Evolutionary conservation across 352 stramenopile genomes (phyloP).

Genomic region (Phytophthora pluvialis): DNA sequence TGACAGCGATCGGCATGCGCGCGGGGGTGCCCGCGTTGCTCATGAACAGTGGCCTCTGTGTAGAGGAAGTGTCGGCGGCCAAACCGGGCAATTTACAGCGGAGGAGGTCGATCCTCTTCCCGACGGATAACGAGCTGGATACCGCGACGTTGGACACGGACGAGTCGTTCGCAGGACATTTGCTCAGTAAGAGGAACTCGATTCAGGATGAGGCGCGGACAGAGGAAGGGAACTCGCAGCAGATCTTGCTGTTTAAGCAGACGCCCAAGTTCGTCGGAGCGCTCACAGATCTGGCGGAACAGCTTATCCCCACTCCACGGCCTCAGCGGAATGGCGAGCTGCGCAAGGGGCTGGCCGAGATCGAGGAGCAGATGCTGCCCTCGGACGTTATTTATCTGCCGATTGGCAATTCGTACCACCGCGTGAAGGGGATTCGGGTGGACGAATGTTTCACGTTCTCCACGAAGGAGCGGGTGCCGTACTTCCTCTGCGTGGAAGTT

Average conservation of each 20-base stretch:
- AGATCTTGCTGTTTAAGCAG: conserved; percentile 71
- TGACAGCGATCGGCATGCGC: conserved; percentile 69
- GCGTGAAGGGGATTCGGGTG: conserved; percentile 72
- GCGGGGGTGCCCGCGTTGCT: conserved; percentile 73
- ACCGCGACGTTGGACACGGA: conserved; percentile 41
- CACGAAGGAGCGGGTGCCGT: conserved; percentile 85
- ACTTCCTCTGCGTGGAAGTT: conserved; percentile 84
- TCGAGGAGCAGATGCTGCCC: conserved; percentile 60
- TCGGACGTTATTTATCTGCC: conserved; percentile 84
- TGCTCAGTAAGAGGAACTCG: conserved; percentile 54
- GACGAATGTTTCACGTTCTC: conserved; percentile 88
- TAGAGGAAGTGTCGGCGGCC: conserved; percentile 61
- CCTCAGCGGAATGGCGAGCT: conserved; percentile 56
- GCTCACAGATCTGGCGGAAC: conserved; percentile 72
- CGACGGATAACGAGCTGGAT: conserved; percentile 62
- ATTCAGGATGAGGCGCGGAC: conserved; percentile 66
- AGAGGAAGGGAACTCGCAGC: conserved; percentile 67
- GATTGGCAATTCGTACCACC: conserved; percentile 77
- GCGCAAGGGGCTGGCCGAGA: conserved; percentile 51
- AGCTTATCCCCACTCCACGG: conserved; percentile 57
- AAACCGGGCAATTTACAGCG: conserved; percentile 57
- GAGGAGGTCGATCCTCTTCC: conserved; percentile 63
- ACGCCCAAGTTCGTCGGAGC: conserved; percentile 73
- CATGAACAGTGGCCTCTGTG: conserved; percentile 77
- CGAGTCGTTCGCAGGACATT: conserved; percentile 62